Conservation (phyloP, 352 stramenopile species). For the Pythium plurisporium region DNA sequence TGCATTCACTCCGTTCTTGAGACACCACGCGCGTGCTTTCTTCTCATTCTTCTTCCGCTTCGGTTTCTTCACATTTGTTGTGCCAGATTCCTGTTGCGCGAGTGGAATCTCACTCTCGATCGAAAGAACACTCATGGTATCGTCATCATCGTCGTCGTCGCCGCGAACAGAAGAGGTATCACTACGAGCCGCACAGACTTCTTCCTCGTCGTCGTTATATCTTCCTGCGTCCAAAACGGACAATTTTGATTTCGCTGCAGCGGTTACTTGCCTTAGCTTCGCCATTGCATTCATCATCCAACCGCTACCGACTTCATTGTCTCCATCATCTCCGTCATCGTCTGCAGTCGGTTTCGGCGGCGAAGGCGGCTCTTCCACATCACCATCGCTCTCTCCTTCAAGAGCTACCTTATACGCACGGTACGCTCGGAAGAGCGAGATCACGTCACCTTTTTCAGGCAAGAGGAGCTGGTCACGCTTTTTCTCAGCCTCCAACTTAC, state of each 20-base stretch:
- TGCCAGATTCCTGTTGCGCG: not conserved
- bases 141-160: constrained; percentile 6
- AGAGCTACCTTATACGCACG: constrained; percentile 12
- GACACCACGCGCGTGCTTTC: constrained; percentile 20
- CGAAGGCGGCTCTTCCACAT: not conserved
- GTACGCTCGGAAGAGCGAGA: constrained; percentile 23
- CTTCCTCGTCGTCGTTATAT: constrained; percentile 2
- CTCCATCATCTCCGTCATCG: constrained; percentile 6
- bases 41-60: constrained; percentile 13
- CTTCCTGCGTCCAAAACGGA: not conserved
- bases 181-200: not conserved
- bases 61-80: constrained; percentile 2
- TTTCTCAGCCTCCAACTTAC: constrained; percentile 15
- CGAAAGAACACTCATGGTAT: constrained; percentile 3
- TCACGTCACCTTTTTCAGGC: constrained; percentile 18
- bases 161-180: not conserved
- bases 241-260: not conserved
- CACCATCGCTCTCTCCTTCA: not conserved
- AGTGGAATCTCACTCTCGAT: not conserved
- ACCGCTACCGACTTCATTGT: not conserved
- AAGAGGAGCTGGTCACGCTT: constrained; percentile 14
- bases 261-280: not conserved
- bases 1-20: constrained; percentile 15
- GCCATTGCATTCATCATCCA: constrained; percentile 1
- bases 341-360: not conserved